Conservation (phyloP, 179 eudicot species). For the Spergularia azorica region DNA sequence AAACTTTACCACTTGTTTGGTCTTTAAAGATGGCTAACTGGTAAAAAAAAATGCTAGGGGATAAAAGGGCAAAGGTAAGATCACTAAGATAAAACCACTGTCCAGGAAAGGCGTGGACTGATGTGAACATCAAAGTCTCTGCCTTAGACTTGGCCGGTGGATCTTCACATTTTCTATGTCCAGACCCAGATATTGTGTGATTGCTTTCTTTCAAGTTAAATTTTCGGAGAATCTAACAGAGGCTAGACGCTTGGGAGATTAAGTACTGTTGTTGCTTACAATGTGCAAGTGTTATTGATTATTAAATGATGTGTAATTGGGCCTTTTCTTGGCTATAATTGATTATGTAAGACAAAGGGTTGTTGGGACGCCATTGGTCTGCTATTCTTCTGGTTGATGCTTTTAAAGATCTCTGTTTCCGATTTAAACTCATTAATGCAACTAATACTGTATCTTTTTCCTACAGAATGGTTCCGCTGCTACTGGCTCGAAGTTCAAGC, state of each 20-base stretch:
- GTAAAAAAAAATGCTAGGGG: no score
- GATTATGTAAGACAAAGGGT: background rate
- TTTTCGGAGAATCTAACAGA: background rate
- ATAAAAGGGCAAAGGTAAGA: no score
- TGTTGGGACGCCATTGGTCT: background rate
- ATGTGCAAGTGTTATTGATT: no score
- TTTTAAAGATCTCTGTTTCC: background rate
- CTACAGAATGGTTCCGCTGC: constrained; percentile 66
- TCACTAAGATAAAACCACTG: background rate
- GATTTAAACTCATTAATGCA: background rate
- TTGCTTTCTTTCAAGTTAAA: background rate
- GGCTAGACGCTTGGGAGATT: no score
- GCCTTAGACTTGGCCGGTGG: background rate
- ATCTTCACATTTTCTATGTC: background rate
- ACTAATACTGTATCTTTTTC: constrained; percentile 9
- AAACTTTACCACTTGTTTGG: no score
- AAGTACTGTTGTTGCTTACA: no score
- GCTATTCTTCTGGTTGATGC: background rate
- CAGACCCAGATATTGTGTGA: background rate
- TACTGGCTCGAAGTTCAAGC: constrained; percentile 70
- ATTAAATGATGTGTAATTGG: no score
- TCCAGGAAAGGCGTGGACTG: background rate
- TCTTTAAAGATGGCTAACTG: no score
- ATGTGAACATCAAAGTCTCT: background rate
- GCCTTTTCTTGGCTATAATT: no score